phyloP scores from a whole-genome alignment of 2,329 filamentous ascomycete genomes.

The Beauveria pseudobassiana region DNA sequence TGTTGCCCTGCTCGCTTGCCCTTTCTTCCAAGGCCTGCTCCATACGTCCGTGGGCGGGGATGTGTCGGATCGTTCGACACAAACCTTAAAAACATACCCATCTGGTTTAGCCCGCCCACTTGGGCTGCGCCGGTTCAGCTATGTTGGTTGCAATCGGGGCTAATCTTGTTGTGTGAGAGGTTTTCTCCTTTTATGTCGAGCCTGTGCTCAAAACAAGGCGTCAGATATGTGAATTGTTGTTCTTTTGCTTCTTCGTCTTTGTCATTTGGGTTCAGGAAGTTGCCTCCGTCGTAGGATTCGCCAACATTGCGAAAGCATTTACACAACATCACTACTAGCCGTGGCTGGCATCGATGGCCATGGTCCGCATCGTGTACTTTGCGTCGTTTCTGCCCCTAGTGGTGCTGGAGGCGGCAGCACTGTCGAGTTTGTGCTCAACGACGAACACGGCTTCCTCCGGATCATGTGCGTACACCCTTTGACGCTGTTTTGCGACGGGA shows the following conservation, averaged over 20 bases:
- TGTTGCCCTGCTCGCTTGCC: not conserved
- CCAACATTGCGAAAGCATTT: not conserved
- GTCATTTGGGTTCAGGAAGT: not conserved
- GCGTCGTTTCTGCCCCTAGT: not conserved
- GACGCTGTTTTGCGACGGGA: not conserved
- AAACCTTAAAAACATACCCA: conserved; percentile 1
- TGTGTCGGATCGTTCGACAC: conserved; percentile 1
- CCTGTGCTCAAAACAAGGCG: not conserved
- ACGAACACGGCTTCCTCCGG: not conserved
- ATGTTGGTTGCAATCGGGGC: not conserved
- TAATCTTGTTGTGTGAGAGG: not conserved
- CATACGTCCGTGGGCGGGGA: not conserved
- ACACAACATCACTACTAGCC: not conserved
- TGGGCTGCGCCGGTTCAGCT: not conserved
- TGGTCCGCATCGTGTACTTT: not conserved
- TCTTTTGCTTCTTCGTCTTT: not conserved
- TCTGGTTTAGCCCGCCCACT: not conserved
- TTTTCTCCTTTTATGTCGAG: not conserved
- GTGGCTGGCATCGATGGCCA: not conserved
- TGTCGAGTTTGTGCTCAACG: conserved; percentile 1
- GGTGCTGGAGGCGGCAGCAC: not conserved
- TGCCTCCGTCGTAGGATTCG: not conserved
- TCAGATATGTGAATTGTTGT: not conserved
- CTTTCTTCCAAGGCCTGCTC: not conserved
- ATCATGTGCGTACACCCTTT: not conserved